These are phyloP conservation scores for Lasiosphaeriaceae sp. DNA, from an alignment of 495 filamentous ascomycete genomes.

Conservation along the genomic window DNA sequence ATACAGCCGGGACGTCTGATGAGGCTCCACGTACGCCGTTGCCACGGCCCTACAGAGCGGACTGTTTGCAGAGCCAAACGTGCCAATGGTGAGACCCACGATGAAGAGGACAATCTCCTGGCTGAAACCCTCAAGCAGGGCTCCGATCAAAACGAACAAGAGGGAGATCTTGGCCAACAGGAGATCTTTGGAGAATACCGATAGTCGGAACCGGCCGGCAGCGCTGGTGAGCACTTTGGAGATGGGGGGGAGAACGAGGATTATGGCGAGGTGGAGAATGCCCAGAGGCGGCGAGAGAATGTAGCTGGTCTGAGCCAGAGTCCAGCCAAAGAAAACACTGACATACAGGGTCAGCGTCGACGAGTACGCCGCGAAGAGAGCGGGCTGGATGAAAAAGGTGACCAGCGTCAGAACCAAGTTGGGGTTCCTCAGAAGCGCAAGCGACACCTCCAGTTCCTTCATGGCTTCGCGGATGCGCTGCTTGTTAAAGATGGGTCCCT, in stretches of 20 bases:
- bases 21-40: constrained; percentile 48
- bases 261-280: constrained; percentile 47
- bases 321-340: constrained; percentile 54
- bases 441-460: constrained; percentile 12
- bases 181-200: constrained; percentile 49
- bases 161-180: constrained; percentile 46
- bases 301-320: constrained; percentile 51
- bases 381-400: constrained; percentile 48
- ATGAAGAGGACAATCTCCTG: constrained; percentile 48
- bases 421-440: constrained; percentile 29
- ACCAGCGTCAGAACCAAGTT: constrained; percentile 31
- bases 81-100: constrained; percentile 50
- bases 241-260: constrained; percentile 45
- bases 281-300: constrained; percentile 47
- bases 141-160: constrained; percentile 33
- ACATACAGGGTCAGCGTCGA: constrained; percentile 52
- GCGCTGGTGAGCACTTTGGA: constrained; percentile 31
- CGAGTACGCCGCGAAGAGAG: constrained; percentile 47
- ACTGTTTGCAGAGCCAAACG: constrained; percentile 50
- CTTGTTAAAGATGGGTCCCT: background rate
- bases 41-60: constrained; percentile 44
- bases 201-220: constrained; percentile 28
- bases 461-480: background rate
- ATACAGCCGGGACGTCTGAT: constrained; percentile 54
- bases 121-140: constrained; percentile 28